phyloP scores from a whole-genome alignment of 352 stramenopile species.

The Globisporangium ultimum region DNA sequence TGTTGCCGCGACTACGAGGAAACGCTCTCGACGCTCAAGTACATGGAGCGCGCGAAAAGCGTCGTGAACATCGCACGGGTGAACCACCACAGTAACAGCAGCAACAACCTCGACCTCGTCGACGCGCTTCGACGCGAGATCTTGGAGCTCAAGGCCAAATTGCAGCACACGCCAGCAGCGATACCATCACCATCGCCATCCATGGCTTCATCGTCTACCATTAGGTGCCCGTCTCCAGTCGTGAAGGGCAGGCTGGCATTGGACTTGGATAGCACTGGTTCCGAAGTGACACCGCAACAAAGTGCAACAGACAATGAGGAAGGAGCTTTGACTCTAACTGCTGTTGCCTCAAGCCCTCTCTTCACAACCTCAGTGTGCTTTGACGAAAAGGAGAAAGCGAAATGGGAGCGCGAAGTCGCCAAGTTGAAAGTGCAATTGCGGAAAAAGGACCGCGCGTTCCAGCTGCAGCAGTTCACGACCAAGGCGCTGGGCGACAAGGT shows the following conservation, averaged over 20 bases:
- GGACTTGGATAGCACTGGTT: not conserved
- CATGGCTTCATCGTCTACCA: not conserved
- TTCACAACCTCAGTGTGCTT: constrained; percentile 19
- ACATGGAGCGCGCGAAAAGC: constrained; percentile 66
- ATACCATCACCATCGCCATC: not conserved
- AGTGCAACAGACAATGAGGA: too few species aligned
- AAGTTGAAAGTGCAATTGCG: constrained; percentile 31
- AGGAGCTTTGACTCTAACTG: not conserved
- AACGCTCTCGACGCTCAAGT: constrained; percentile 82
- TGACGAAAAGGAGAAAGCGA: constrained; percentile 30
- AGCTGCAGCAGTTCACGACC: constrained; percentile 14
- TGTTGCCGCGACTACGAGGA: constrained; percentile 86
- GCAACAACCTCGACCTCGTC: constrained; percentile 19
- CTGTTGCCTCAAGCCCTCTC: constrained; percentile 1
- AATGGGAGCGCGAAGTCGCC: constrained; percentile 33
- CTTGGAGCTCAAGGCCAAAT: constrained; percentile 35
- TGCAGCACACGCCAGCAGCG: constrained; percentile 14
- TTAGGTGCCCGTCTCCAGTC: too few species aligned
- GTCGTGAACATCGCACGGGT: constrained; percentile 38
- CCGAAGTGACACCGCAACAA: too few species aligned
- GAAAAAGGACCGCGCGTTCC: constrained; percentile 31
- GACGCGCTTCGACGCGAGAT: constrained; percentile 34
- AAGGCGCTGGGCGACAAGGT: constrained; percentile 13
- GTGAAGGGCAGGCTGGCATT: constrained; percentile 2
- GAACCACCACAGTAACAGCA: constrained; percentile 25